Base-by-base conservation (phyloP, 108 stramenopile species). In the Cyclostephanos invisitatus region DNA sequence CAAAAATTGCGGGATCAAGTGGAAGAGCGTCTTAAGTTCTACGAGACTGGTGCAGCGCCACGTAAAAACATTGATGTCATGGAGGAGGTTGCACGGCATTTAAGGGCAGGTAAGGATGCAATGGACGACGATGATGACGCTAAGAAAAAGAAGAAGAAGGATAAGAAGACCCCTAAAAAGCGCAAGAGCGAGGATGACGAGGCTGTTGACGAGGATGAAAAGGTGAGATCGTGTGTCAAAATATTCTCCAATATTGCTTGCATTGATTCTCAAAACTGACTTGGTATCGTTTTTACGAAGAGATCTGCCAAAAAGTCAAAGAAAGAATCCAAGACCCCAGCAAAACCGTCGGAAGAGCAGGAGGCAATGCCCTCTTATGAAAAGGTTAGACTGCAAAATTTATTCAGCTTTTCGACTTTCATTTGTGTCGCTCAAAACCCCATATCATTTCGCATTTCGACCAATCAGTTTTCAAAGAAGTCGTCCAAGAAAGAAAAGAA, bases 1-100 rank as follows among this genome's bases (percentile, higher is more conserved):
- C 96, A 98, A 67, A 95, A 97, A 85, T 86, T 99, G 12, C 83
- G 97, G 58, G 98, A 97, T 57, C 98, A 99, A 84, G 99, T 99
- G 5, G 99, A 99, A 81, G 98, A 99, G 63, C 89, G 99, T 28
- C 93, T 99, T 55, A 94, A 91, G 69, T 99, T 99, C 72, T 99
- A 98, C 69, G 98, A 99, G 70, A 95, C 97, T 24, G 99, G 99
- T 27, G 93, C 89, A 46, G 95, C 98, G 20, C 99, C 98, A n/a
- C 77, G 96, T 37, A 94, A 96, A 68, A 99, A 99, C 81, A 69
- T 98, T 25, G 97, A 99, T 84, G 99, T 98, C 17, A 99, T 99
- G 99, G 83, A 89, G 60, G 91, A 92, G 76, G 96, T 98, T 37
- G 91, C 93, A 57, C 73, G 80, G 9, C 82, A 94, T 78, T 80